Conservation (phyloP, 75 land plant genomes). For the Sequoiadendron giganteum region DNA sequence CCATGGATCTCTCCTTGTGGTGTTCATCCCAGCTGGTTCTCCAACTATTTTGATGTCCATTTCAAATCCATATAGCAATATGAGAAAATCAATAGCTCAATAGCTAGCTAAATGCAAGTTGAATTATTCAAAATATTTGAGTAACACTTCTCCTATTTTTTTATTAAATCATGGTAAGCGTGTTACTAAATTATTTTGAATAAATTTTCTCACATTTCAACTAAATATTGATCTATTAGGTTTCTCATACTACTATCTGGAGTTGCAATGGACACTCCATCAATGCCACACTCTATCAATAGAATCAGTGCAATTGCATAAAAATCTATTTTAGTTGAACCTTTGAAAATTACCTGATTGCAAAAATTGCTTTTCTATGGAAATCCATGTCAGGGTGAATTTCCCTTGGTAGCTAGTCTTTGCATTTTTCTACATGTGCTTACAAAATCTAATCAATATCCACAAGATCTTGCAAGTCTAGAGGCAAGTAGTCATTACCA, state of each 20-base stretch:
- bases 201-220: not conserved
- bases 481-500: slow-evolving; percentile 57
- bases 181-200: not conserved
- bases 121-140: not conserved
- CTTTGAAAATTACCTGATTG: slow-evolving; percentile 39
- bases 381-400: slow-evolving; percentile 71
- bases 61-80: too few relatives aligned
- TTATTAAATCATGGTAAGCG: not conserved
- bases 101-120: not conserved
- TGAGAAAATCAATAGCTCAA: not conserved
- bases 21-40: too few relatives aligned
- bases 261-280: slow-evolving; percentile 47
- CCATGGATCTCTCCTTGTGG: slow-evolving; percentile 40
- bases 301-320: slow-evolving; percentile 32
- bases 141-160: not conserved
- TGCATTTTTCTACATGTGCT: slow-evolving; percentile 84
- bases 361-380: slow-evolving; percentile 59
- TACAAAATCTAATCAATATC: slow-evolving; percentile 63
- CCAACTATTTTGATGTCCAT: too few relatives aligned
- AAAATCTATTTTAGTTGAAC: slow-evolving; percentile 16
- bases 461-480: slow-evolving; percentile 81
- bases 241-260: not conserved
- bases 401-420: slow-evolving; percentile 68
- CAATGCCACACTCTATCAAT: slow-evolving; percentile 19
- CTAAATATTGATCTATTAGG: not conserved